phyloP scores from a whole-genome alignment of 1,284 basidiomycete genomes.

The Ustilago loliicola region DNA sequence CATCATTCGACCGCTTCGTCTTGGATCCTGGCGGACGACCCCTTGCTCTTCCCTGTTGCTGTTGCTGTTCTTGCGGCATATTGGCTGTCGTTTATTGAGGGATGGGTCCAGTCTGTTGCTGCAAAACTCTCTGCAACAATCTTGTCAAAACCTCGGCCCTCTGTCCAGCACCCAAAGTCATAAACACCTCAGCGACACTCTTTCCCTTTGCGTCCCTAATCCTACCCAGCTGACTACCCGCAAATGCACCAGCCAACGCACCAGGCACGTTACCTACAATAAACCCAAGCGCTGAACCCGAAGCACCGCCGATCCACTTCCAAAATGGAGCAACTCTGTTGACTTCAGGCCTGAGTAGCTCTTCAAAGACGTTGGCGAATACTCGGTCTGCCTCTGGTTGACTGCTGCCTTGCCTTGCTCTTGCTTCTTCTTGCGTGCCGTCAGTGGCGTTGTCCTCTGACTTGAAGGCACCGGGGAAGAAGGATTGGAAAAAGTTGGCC shows the following conservation, averaged over 20 bases:
- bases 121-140: conserved; percentile 86
- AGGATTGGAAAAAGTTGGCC: conserved; percentile 64
- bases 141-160: conserved; percentile 85
- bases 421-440: conserved; percentile 3
- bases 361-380: conserved; percentile 67
- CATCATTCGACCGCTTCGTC: background rate
- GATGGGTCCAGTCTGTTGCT: conserved; percentile 38
- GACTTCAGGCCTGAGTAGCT: conserved; percentile 68
- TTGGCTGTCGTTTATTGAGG: conserved; percentile 23
- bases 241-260: conserved; percentile 63
- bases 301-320: conserved; percentile 64
- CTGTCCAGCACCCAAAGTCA: conserved; percentile 81
- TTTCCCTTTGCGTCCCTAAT: conserved; percentile 70
- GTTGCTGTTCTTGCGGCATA: background rate
- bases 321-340: conserved; percentile 55
- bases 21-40: conserved; percentile 9
- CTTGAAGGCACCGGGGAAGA: conserved; percentile 52
- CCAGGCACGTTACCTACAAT: conserved; percentile 61
- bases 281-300: conserved; percentile 65
- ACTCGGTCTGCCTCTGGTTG: conserved; percentile 61
- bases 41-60: background rate
- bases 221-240: conserved; percentile 65
- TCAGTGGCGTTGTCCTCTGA: conserved; percentile 10
- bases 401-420: conserved; percentile 16
- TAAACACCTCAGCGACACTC: conserved; percentile 79